Conservation (phyloP, 2,329 filamentous ascomycete species). For the Didymellaceae sp. region DNA sequence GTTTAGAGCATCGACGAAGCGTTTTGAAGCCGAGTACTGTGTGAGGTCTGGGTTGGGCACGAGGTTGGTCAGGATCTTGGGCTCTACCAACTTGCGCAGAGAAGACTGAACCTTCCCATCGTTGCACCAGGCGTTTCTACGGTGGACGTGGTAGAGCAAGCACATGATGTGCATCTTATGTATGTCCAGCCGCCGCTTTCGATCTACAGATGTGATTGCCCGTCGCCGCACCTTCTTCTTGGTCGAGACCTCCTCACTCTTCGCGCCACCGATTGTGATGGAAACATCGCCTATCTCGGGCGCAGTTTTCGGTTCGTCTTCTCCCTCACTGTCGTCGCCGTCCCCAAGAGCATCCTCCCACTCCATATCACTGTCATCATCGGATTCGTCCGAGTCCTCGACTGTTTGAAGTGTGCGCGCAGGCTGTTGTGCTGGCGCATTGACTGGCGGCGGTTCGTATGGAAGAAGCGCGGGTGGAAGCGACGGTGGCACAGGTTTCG, state of each 20-base stretch:
- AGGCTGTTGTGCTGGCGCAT: conserved; percentile 18
- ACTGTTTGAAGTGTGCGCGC: conserved; percentile 49
- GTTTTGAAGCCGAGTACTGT: conserved; percentile 78
- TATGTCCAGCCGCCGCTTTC: conserved; percentile 70
- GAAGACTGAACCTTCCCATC: conserved; percentile 69
- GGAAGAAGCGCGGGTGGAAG: conserved; percentile 21
- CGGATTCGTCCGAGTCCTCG: conserved; percentile 60
- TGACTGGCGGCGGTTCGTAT: conserved; percentile 7
- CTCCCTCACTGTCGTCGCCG: conserved; percentile 33
- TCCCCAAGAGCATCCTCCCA: conserved; percentile 63
- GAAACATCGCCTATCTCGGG: conserved; percentile 50
- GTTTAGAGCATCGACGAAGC: conserved; percentile 79
- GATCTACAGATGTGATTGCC: conserved; percentile 63
- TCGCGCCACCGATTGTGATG: conserved; percentile 49
- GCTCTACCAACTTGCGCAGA: conserved; percentile 63
- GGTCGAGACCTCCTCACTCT: conserved; percentile 40
- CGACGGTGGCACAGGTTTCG: neutral
- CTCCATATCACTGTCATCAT: conserved; percentile 64
- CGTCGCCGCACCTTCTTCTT: conserved; percentile 53
- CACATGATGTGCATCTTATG: conserved; percentile 89
- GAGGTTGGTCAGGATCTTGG: conserved; percentile 70
- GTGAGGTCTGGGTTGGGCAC: conserved; percentile 70
- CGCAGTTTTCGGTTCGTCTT: conserved; percentile 30
- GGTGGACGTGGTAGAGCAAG: conserved; percentile 76
- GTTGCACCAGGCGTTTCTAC: conserved; percentile 90